Evolutionary conservation across 805 yeast genomes (phyloP), one percentile per base, ranked within the genome.

Genomic region (Spathaspora girioi): DNA sequence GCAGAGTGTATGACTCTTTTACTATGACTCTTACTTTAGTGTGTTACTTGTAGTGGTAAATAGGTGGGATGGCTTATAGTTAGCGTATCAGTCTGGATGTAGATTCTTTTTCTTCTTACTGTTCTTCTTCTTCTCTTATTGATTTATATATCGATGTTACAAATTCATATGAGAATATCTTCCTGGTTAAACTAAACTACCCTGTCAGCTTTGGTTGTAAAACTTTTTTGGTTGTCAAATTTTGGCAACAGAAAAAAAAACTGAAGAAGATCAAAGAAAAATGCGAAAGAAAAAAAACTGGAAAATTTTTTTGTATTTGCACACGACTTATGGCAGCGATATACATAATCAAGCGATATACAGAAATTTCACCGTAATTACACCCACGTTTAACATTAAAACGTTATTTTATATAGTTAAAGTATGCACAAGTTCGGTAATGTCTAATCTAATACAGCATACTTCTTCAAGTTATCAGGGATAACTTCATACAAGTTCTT

Each of bases 401-500:
- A n/a, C n/a, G n/a, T n/a, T n/a, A n/a, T 27, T 23, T 27, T n/a
- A n/a, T n/a, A n/a, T n/a, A n/a, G n/a, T n/a, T n/a, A n/a, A n/a
- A n/a, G n/a, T n/a, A n/a, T n/a, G n/a, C n/a, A n/a, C n/a, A n/a
- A n/a, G n/a, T n/a, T n/a, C n/a, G 18, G 11, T 11, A 14, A 9
- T n/a, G 35, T 38, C 49, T 62, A 71, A 12, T 69, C 75, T 46
- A 73, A 64, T 15, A 55, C 65, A 18, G 82, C 86, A 67, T 90
- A 92, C 68, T 85, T 86, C 56, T 76, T 79, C 63, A 89, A 77
- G 54, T 86, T 75, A 17, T 81, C 81, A 6, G 97, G 97, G 53
- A 91, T 77, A 14, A 79, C 79, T 17, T 79, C 77, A 60, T 75
- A 83, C 51, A 91, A 75, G 26, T 77, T 79, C 74, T 90, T 91